Evolutionary conservation across 495 filamentous ascomycete species (phyloP).

Genomic region (Neurospora sp.): DNA sequence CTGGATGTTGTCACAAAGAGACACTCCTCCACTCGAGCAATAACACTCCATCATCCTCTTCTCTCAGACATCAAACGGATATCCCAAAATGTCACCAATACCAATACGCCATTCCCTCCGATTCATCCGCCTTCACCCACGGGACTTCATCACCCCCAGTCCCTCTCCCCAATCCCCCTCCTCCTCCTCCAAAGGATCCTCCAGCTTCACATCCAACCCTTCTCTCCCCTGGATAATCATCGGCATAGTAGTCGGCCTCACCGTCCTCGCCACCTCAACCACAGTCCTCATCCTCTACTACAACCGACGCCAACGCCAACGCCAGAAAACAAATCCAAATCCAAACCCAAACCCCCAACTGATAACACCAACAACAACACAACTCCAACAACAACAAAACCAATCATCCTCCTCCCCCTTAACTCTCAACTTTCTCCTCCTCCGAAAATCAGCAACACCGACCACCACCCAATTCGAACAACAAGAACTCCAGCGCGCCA

Average conservation of each 20-base stretch:
- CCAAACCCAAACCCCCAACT: conserved; percentile 10
- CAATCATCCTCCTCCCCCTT: background rate
- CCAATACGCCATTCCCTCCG: background rate
- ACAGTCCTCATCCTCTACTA: conserved; percentile 11
- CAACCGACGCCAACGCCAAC: conserved; percentile 16
- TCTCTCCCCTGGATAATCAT: conserved; percentile 21
- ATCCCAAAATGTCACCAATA: background rate
- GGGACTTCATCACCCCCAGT: background rate
- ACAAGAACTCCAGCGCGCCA: conserved; percentile 28
- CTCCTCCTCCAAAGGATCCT: background rate
- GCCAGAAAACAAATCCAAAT: conserved; percentile 7
- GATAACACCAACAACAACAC: background rate
- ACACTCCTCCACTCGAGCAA: background rate
- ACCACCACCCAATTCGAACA: conserved; percentile 13
- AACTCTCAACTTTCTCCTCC: background rate
- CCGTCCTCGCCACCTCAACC: conserved; percentile 19
- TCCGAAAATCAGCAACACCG: conserved; percentile 10
- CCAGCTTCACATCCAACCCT: background rate
- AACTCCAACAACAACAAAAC: background rate
- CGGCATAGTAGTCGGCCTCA: conserved; percentile 16
- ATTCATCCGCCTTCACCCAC: background rate
- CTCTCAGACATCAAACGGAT: background rate
- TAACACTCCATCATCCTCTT: background rate
- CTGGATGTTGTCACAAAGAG: background rate
- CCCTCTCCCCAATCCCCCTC: background rate